Percentiles rank a stretch among this genome's conserved stretches.
These are phyloP conservation scores for Fragaria vesca DNA, from an alignment of 306 rosid genomes.

Conservation along the genomic window DNA sequence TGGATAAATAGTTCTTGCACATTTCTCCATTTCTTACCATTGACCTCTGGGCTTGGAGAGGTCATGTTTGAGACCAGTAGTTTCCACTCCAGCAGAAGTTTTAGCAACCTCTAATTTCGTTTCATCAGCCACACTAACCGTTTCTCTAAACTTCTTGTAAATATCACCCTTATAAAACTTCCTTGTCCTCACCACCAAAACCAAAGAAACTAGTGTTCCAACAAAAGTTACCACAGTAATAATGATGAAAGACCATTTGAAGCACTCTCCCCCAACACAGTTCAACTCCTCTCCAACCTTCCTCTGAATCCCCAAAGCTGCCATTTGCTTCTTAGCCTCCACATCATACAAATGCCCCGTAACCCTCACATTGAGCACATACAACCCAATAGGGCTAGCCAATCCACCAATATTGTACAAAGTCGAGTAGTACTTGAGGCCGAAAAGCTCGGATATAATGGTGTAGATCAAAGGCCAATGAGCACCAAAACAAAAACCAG, in stretches of 20 bases:
- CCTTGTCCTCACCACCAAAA: slow-evolving; percentile 34
- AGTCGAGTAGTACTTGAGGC: slow-evolving; percentile 41
- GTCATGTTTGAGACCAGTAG: background rate
- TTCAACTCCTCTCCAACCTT: slow-evolving; percentile 29
- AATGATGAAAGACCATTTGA: slow-evolving; percentile 32
- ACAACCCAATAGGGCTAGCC: slow-evolving; percentile 41
- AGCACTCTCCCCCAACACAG: slow-evolving; percentile 32
- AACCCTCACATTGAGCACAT: slow-evolving; percentile 38
- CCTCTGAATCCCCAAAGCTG: slow-evolving; percentile 25
- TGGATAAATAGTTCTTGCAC: background rate
- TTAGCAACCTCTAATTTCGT: background rate
- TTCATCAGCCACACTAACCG: background rate
- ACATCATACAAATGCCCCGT: slow-evolving; percentile 35
- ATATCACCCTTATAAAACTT: slow-evolving; percentile 36
- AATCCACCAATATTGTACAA: slow-evolving; percentile 32
- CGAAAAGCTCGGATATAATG: slow-evolving; percentile 41
- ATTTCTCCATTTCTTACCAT: background rate
- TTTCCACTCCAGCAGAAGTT: background rate
- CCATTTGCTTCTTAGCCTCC: slow-evolving; percentile 38
- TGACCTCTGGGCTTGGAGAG: background rate
- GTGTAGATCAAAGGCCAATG: slow-evolving; percentile 35
- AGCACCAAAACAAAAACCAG: slow-evolving; percentile 39
- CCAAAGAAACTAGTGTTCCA: slow-evolving; percentile 31
- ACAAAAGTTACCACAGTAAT: slow-evolving; percentile 26
- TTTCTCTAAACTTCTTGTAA: slow-evolving; percentile 23